Conservation (phyloP, 2,329 filamentous ascomycete species). For the Cercospora berteroae region DNA sequence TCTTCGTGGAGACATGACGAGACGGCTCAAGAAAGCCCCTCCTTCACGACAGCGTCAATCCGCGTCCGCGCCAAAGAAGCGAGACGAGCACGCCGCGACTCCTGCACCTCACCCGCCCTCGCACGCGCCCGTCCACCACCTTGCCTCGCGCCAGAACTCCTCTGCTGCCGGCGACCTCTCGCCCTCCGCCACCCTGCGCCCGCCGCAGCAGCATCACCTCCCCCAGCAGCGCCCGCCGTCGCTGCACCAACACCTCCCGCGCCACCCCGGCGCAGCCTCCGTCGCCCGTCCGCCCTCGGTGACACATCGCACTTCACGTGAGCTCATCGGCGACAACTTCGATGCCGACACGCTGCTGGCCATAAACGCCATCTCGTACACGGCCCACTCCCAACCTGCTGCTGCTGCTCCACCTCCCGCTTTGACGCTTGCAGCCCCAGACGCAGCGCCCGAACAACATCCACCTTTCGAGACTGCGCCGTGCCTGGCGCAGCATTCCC, state of each 20-base stretch:
- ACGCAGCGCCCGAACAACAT: conserved; percentile 1
- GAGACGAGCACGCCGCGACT: neutral
- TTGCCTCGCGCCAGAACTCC: conserved; percentile 1
- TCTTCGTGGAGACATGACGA: neutral
- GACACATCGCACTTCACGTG: conserved; percentile 35
- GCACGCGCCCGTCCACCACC: neutral
- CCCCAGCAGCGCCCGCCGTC: neutral
- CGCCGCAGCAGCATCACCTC: neutral
- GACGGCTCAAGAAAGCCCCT: conserved; percentile 2
- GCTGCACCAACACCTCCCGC: conserved; percentile 2
- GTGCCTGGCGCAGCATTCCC: conserved; percentile 6
- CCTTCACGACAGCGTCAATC: neutral
- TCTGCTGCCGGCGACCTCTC: neutral
- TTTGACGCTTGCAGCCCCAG: conserved; percentile 11
- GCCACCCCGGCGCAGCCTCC: conserved; percentile 1
- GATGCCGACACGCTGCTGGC: conserved; percentile 40
- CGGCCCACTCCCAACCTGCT: conserved; percentile 19
- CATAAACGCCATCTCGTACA: conserved; percentile 38
- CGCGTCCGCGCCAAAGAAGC: conserved; percentile 3
- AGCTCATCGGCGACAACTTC: conserved; percentile 44
- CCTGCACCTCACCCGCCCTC: neutral
- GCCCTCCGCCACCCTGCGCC: neutral
- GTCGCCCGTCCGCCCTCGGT: conserved; percentile 30
- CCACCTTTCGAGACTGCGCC: neutral
- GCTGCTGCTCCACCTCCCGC: conserved; percentile 13